Evolutionary conservation across 2,329 filamentous ascomycete genomes (phyloP).

Genomic region (Xylaria sp.): DNA sequence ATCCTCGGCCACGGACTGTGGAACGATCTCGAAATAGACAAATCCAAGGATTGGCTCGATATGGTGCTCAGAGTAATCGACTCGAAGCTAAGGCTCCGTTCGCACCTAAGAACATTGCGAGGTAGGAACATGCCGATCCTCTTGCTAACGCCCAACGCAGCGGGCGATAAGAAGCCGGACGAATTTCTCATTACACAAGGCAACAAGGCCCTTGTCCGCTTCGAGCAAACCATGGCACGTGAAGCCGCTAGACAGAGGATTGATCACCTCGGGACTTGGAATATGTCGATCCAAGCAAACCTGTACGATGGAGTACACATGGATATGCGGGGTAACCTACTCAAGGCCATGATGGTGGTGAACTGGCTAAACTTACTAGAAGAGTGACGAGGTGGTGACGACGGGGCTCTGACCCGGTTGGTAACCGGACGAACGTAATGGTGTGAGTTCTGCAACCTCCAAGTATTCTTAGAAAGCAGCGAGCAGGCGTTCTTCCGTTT

Average conservation of each 20-base stretch:
- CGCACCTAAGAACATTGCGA: conserved; percentile 28
- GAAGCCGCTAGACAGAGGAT: conserved; percentile 51
- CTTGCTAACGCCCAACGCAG: conserved; percentile 58
- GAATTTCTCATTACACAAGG: conserved; percentile 58
- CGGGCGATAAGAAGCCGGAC: conserved; percentile 57
- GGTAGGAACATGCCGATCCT: conserved; percentile 41
- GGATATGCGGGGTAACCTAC: conserved; percentile 58
- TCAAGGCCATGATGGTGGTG: conserved; percentile 61
- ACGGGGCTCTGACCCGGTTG: background rate
- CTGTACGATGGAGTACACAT: conserved; percentile 60
- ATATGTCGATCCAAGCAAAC: conserved; percentile 60
- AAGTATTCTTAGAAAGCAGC: background rate
- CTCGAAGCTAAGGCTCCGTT: conserved; percentile 36
- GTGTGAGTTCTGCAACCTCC: background rate
- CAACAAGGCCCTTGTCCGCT: conserved; percentile 58
- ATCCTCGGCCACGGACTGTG: conserved; percentile 59
- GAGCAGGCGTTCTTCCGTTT: background rate
- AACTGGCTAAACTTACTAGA: conserved; percentile 56
- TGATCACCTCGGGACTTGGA: conserved; percentile 61
- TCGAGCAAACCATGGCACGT: conserved; percentile 53
- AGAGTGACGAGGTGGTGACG: conserved; percentile 24
- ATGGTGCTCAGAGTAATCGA: conserved; percentile 48
- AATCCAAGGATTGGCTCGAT: conserved; percentile 55
- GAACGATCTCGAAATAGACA: conserved; percentile 57
- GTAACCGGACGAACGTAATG: background rate